Evolutionary conservation across 352 stramenopile genomes (phyloP), one percentile per base, ranked within the genome.

Genomic region (Nothophytophthora sp.): DNA sequence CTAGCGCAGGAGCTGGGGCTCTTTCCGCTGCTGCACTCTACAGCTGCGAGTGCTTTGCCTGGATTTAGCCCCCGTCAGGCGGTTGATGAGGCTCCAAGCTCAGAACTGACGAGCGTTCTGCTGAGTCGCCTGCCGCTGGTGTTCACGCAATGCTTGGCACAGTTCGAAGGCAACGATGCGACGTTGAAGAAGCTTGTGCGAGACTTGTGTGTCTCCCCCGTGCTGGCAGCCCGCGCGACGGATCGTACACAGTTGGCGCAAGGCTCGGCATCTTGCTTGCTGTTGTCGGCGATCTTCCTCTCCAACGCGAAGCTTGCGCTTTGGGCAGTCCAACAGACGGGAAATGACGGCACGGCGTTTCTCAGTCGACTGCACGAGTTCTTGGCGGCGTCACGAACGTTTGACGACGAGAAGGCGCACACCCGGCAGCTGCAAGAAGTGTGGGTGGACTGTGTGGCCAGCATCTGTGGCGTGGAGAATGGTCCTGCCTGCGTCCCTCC

Each of bases 121-220:
- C 51, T 92, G 11, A 92, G 74, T 36, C 82, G 81, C 8, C 58
- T 92, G 27, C 74, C 85, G 40, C 62, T 95, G 20, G 78, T 95
- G 13, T 95, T 93, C 44, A 93, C 84, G n/a, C 81, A 95, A 51
- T 89, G 79, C n/a, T 62, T 95, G 0, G 73, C 80, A 19, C 75
- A 82, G 32, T 81, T 92, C 25, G 83, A 90, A 25, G 57, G 56
- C 15, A 76, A 92, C 33, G 84, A 95, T 19, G 55, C 39, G 20
- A 60, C 76, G 39, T 50, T 92, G 8, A 80, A 90, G 70, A 73
- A 80, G 22, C 53, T 93, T 12, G 81, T 92, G 28, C 60, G 61
- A 1, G 74, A 88, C 36, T 88, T 63, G 61, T 92, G 85, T 35
- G 79, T 92, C 4, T 53, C 67, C 11, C 85, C 85, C 5, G 79